A percentile compares a stretch with the other conserved stretches of the same genome.
Conservation (phyloP, 495 filamentous ascomycete genomes). For the Xylaria castorea region DNA sequence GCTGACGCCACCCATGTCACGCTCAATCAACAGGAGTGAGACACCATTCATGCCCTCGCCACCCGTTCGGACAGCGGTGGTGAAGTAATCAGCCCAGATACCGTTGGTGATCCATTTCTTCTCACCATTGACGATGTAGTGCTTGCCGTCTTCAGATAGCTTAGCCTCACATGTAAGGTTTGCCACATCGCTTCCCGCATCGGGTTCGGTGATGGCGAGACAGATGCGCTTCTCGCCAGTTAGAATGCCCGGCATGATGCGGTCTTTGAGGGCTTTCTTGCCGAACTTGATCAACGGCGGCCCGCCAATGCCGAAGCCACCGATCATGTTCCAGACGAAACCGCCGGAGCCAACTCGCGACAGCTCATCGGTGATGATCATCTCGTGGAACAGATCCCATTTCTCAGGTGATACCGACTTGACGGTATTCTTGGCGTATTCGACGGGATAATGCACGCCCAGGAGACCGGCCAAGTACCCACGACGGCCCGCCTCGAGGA, state of each 20-base stretch:
- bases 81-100: slow-evolving; percentile 96
- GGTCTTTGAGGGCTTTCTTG: slow-evolving; percentile 85
- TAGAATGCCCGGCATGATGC: slow-evolving; percentile 77
- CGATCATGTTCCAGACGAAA: slow-evolving; percentile 97
- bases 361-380: slow-evolving; percentile 92
- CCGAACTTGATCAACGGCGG: slow-evolving; percentile 93
- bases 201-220: slow-evolving; percentile 62
- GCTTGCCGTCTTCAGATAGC: slow-evolving; percentile 90
- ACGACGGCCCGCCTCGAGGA: slow-evolving; percentile 91
- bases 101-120: slow-evolving; percentile 99
- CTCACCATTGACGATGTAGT: slow-evolving; percentile 99
- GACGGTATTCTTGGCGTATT: slow-evolving; percentile 73
- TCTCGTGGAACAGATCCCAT: slow-evolving; percentile 98
- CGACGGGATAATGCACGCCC: slow-evolving; percentile 77
- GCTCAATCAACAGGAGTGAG: slow-evolving; percentile 83
- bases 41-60: slow-evolving; percentile 87
- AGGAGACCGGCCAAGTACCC: slow-evolving; percentile 92
- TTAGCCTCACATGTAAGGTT: slow-evolving; percentile 96
- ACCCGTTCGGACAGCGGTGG: slow-evolving; percentile 92
- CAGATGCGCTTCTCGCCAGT: slow-evolving; percentile 96
- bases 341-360: slow-evolving; percentile 88
- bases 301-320: slow-evolving; percentile 92
- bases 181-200: slow-evolving; percentile 78
- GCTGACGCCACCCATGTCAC: slow-evolving; percentile 78
- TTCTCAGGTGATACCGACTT: slow-evolving; percentile 82